Evolutionary conservation across 441 rosid genomes (phyloP).

Genomic region (Rhodomyrtus psidioides): DNA sequence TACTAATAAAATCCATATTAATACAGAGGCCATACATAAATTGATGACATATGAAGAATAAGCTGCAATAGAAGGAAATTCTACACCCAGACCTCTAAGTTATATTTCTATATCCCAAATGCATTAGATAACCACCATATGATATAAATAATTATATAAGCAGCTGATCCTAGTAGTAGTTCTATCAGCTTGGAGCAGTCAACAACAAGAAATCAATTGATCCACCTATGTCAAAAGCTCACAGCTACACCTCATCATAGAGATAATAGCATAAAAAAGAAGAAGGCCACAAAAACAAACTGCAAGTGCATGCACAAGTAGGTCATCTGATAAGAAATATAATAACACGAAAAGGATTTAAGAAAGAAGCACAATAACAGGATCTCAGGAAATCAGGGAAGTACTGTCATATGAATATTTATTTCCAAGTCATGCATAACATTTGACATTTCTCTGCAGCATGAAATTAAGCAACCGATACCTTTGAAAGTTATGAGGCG

Average conservation of each 20-base stretch:
- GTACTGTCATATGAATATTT: background rate
- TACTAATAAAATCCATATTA: background rate
- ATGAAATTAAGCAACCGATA: slow-evolving; percentile 6
- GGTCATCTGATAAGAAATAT: background rate
- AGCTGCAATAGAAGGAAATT: background rate
- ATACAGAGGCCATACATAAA: background rate
- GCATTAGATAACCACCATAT: background rate
- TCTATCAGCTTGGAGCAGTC: background rate
- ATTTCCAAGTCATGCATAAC: background rate
- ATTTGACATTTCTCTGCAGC: background rate
- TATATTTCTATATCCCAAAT: background rate
- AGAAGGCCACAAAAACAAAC: background rate
- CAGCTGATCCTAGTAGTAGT: background rate
- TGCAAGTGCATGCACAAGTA: background rate
- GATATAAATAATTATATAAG: background rate
- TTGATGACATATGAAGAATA: background rate
- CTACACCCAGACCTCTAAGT: background rate
- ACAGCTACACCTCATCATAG: background rate
- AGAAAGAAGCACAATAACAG: background rate
- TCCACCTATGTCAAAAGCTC: background rate
- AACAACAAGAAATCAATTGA: background rate
- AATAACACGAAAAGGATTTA: background rate
- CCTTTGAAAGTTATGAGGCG: slow-evolving; percentile 70
- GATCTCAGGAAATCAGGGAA: background rate
- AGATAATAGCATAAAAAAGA: background rate